Evolutionary conservation across 2,329 filamentous ascomycete species (phyloP).

Genomic region (Elsinoe perseae): DNA sequence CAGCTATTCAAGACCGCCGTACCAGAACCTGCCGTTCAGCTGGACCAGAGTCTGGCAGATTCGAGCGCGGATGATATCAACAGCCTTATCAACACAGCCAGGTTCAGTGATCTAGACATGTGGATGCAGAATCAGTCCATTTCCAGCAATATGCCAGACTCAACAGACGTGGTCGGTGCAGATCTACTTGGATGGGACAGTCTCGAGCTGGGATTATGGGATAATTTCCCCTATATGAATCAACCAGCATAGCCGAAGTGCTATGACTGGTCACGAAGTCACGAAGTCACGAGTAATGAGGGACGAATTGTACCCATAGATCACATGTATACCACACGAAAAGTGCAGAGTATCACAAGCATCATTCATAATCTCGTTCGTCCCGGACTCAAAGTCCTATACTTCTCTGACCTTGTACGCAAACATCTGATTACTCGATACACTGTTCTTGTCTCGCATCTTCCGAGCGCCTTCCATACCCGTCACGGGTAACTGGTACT

Average conservation of each 20-base stretch:
- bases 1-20: slow-evolving; percentile 4
- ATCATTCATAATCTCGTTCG: too few species aligned
- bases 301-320: neutral
- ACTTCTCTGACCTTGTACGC: slow-evolving; percentile 28
- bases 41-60: neutral
- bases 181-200: slow-evolving; percentile 6
- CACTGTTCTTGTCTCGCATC: slow-evolving; percentile 42
- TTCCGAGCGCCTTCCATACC: slow-evolving; percentile 49
- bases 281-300: neutral
- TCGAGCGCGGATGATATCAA: neutral
- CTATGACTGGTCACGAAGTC: neutral
- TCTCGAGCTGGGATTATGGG: slow-evolving; percentile 5
- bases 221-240: slow-evolving; percentile 10
- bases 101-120: slow-evolving; percentile 5
- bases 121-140: slow-evolving; percentile 9
- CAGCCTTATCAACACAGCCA: neutral
- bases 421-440: slow-evolving; percentile 53
- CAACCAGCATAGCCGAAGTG: neutral
- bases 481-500: slow-evolving; percentile 55
- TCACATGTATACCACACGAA: neutral
- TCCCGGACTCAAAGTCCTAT: too few species aligned
- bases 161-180: neutral
- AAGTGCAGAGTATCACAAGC: too few species aligned
- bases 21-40: neutral
- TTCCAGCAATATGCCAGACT: neutral